Conservation (phyloP, 2,329 filamentous ascomycete genomes). For the Sporothrix schenckii region DNA sequence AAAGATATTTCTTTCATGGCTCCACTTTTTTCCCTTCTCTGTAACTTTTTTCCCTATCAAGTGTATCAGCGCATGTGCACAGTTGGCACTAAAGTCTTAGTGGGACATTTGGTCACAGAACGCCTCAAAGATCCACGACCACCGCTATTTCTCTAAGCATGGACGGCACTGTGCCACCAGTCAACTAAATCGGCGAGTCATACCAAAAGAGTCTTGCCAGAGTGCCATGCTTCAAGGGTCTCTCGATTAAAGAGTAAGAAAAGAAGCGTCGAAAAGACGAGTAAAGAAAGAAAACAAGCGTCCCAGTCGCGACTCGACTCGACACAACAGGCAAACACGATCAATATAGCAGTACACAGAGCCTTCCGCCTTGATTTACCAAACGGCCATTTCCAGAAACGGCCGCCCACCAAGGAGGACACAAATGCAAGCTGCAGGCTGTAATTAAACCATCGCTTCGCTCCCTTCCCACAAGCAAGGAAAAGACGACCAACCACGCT, state of each 20-base stretch:
- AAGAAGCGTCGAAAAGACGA: too few species aligned
- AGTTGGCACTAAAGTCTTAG: not conserved
- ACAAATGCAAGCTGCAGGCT: conserved; percentile 4
- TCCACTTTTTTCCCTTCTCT: conserved; percentile 37
- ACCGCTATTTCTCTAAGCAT: not conserved
- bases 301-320: not conserved
- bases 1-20: conserved; percentile 39
- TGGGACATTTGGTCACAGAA: conserved; percentile 3
- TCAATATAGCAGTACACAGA: not conserved
- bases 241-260: too few species aligned
- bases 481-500: not conserved
- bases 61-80: conserved; percentile 1
- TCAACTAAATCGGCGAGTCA: not conserved
- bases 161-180: not conserved
- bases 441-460: conserved; percentile 1
- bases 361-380: not conserved
- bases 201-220: not conserved
- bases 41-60: not conserved
- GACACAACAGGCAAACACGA: not conserved
- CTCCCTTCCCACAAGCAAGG: conserved; percentile 11
- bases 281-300: not conserved
- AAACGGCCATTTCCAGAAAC: conserved; percentile 1
- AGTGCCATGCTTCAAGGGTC: too few species aligned
- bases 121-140: not conserved
- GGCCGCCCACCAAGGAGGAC: not conserved